These are phyloP conservation scores for Physcomitrium patens DNA, from an alignment of 225 moss, liverwort and hornwort species.

Conservation along the genomic window DNA sequence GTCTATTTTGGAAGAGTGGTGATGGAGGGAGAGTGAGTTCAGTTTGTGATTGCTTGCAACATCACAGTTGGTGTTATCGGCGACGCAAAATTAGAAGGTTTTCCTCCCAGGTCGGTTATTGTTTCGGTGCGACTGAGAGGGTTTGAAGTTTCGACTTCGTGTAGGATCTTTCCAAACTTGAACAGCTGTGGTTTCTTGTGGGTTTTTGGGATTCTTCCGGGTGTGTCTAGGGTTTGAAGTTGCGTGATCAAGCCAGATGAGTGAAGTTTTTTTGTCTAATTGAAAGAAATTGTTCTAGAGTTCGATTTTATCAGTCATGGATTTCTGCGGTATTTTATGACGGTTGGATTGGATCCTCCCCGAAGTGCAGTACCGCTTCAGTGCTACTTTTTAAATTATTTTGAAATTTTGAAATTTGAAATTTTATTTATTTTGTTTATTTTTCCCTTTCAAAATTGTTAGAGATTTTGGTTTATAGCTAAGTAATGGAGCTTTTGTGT, in stretches of 20 bases:
- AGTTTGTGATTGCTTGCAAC: too few species aligned
- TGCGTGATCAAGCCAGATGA: not conserved
- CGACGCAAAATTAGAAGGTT: too few species aligned
- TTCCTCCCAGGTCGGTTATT: too few species aligned
- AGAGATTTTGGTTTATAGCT: not conserved
- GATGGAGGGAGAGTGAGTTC: too few species aligned
- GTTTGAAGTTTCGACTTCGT: not conserved
- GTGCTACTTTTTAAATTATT: too few species aligned
- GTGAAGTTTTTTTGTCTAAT: not conserved
- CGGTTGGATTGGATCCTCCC: conserved; percentile 14
- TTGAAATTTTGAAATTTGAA: too few species aligned
- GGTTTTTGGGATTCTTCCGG: too few species aligned
- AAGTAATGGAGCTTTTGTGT: not conserved
- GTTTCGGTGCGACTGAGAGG: conserved; percentile 17
- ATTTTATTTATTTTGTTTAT: too few species aligned
- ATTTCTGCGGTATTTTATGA: conserved; percentile 8
- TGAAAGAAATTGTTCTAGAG: not conserved
- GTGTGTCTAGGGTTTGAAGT: conserved; percentile 14
- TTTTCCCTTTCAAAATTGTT: not conserved
- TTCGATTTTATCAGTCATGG: conserved; percentile 1
- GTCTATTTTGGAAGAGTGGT: too few species aligned
- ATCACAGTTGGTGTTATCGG: too few species aligned
- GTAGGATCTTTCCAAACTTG: not conserved
- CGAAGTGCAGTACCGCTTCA: too few species aligned
- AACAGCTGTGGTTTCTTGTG: not conserved